Conservation (phyloP, 2,329 filamentous ascomycete species). For the Calonectria henricotiae region DNA sequence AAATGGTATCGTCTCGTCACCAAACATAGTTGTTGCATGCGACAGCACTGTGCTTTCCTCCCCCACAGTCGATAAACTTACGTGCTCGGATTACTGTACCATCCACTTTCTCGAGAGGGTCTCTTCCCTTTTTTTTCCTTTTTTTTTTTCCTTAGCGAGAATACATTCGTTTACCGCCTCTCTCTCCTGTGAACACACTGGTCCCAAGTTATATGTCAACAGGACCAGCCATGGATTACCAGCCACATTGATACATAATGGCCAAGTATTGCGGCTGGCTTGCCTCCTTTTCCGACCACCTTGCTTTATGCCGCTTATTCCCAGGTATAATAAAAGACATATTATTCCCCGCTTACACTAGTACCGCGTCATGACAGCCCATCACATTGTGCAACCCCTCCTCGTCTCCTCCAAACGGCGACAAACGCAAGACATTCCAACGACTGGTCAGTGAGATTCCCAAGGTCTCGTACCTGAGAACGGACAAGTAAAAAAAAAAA, state of each 20-base stretch:
- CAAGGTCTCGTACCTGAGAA: slow-evolving; percentile 16
- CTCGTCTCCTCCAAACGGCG: slow-evolving; percentile 1
- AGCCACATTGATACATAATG: neutral
- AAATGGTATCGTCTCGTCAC: neutral
- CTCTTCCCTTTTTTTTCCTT: neutral
- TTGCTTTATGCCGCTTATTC: slow-evolving; percentile 12
- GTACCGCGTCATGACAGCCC: neutral
- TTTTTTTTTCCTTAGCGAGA: neutral
- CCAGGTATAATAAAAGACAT: neutral
- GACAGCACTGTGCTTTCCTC: neutral
- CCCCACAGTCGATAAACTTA: neutral
- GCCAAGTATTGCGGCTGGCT: neutral
- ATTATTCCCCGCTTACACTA: slow-evolving; percentile 10
- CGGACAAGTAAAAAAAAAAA: neutral
- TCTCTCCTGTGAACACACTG: neutral
- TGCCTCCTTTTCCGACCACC: neutral
- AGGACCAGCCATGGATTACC: neutral
- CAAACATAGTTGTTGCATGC: neutral
- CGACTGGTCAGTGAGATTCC: neutral
- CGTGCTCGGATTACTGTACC: neutral
- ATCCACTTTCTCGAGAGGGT: slow-evolving; percentile 20
- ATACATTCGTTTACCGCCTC: neutral
- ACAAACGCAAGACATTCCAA: neutral
- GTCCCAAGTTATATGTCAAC: neutral
- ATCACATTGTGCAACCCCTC: slow-evolving; percentile 8